Percentiles rank a stretch among this genome's conserved stretches.
Conservation (phyloP, 2,329 filamentous ascomycete species). For the Colletotrichum abscissum region DNA sequence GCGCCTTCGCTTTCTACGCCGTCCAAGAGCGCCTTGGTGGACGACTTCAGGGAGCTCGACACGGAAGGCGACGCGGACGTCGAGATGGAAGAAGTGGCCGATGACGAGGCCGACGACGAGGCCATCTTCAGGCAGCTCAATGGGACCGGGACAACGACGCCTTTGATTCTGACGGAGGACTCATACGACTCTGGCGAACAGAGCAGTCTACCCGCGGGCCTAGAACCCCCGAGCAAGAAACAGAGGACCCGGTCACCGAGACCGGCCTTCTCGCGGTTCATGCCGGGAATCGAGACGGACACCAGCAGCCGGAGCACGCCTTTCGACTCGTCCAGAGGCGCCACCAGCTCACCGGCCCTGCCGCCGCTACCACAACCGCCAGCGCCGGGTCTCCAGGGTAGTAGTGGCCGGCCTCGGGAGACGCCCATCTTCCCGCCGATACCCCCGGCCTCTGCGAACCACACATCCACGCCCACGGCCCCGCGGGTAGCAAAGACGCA, state of each 20-base stretch:
- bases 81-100: constrained; percentile 41
- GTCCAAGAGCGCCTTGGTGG: constrained; percentile 43
- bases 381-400: background rate
- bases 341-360: constrained; percentile 22
- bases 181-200: constrained; percentile 15
- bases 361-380: constrained; percentile 7
- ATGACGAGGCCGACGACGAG: constrained; percentile 40
- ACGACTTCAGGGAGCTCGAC: constrained; percentile 42
- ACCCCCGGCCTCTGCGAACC: constrained; percentile 9
- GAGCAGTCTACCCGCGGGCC: background rate
- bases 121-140: constrained; percentile 28
- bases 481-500: background rate
- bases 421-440: background rate
- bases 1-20: constrained; percentile 48
- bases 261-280: background rate
- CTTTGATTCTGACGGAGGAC: background rate
- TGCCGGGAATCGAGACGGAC: constrained; percentile 17
- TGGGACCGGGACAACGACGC: background rate
- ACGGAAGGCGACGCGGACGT: constrained; percentile 35
- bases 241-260: constrained; percentile 11
- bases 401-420: background rate
- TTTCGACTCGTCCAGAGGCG: constrained; percentile 14
- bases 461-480: background rate
- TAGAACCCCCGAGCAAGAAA: constrained; percentile 26
- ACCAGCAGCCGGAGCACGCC: constrained; percentile 17